Base-by-base conservation (phyloP, 1,284 basidiomycete species). In the Ganoderma leucocontextum region DNA sequence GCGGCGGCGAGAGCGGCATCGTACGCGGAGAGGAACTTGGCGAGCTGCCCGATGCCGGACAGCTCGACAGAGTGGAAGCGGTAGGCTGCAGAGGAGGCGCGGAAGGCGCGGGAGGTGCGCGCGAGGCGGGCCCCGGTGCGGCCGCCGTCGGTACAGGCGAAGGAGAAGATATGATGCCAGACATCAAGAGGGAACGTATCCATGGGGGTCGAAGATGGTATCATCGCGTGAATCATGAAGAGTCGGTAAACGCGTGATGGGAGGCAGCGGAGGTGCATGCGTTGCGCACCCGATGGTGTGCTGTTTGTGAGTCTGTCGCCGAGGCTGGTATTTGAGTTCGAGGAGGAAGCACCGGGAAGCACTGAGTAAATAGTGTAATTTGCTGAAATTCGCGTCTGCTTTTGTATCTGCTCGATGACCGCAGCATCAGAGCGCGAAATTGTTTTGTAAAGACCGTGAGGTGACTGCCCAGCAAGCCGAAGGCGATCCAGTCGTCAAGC, bases 71-170 rank as follows among this genome's bases (percentile, higher is more conserved):
- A 65, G 42, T 62, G 65, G 53, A 62, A 72, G 7, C 62, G 63
- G 59, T 65, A 67, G 6, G 65, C 8, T 4, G 63, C 36, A n/a
- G 71, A 68, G 17, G 53, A 15, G 7, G 59, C 15, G 47, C 59
- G 68, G n/a, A 70, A 19, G 58, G 59, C 22, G 19, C 22, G 42
- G 39, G 71, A 72, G 13, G 62, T 61, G 44, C 38, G 42, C 2
- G 66, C 63, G 19, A 70, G 66, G 7, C 65, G 22, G 2, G 38
- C 62, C 25, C 61, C 60, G 15, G 64, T 66, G 22, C n/a, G 57
- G 3, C 71, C 68, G 22, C 66, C 68, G 35, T 70, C 71, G 1
- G 42, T 60, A 41, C 66, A 72, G 15, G 64, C 64, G 36, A 66
- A 64, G 52, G 29, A 55, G 15, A 55, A 55, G 41, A 72, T 70